Base-by-base conservation (phyloP, 148 eudicot species). In the Hydrangea macrophylla region DNA sequence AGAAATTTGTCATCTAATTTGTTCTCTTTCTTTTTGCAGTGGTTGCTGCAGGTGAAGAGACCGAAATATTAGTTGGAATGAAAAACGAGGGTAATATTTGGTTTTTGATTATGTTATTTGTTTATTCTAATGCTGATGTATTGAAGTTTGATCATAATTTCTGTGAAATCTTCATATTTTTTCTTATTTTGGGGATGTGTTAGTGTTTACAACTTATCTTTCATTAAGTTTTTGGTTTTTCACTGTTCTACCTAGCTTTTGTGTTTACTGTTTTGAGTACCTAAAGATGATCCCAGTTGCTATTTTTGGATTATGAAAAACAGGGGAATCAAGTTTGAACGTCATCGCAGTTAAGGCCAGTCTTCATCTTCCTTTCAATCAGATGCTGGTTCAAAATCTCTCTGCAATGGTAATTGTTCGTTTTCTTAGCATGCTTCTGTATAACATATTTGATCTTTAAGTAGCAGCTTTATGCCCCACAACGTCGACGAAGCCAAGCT, bases 331-430 rank as follows among this genome's bases (percentile, higher is more conserved):
- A 51, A 79, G 60, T 67, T 58, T 93, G 65, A 88, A 84, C 73
- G 80, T 93, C 68, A 75, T 93, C 65, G 89, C 90, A 22, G 82
- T 93, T 68, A 90, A 88, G 69, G 98, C 92, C 26, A 84, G 84
- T 64, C 83, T 93, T 44, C 89, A 93, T 79, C 92, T 93, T 69
- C 85, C 95, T 31, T 83, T 62, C 77, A 89, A 90, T 79, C 96
- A 73, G 9, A 69, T 84, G 78, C 66, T 88, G 80, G 84, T 93
- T 64, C 98, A 93, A 70, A 93, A 93, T 75, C 96, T 93, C 60
- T 80, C 98, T 75, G 70, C 85, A 28, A 92, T 86, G 98, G 98
- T 93, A 77, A 28, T 23, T 74, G 5, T 54, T 40, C 22, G 5
- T 20, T 42, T 67, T 56, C 25, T n/a, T 57, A 7, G 31, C 40